Percentiles rank a stretch among this genome's conserved stretches.
Conservation (phyloP, 164 flowering plant genomes). For the Aristolochia fimbriata region DNA sequence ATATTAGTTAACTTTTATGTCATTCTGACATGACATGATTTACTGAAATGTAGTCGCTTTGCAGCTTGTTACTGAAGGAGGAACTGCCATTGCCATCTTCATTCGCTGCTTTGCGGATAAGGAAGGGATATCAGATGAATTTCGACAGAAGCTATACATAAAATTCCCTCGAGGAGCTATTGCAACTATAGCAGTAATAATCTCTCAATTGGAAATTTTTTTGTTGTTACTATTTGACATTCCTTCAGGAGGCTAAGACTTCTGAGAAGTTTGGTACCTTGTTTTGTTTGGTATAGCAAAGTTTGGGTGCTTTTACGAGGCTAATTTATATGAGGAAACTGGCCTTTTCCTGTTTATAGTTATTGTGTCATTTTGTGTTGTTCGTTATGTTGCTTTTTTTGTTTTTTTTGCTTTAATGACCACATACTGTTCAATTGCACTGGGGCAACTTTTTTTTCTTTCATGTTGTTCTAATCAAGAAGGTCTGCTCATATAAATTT, state of each 20-base stretch:
- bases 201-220: neutral
- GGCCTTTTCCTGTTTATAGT: neutral
- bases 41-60: neutral
- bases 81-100: slow-evolving; percentile 74
- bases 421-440: slow-evolving; percentile 73
- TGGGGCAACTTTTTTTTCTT: slow-evolving; percentile 94
- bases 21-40: too few relatives aligned
- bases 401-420: slow-evolving; percentile 51
- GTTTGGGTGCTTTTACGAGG: neutral
- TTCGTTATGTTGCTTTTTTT: slow-evolving; percentile 7
- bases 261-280: too few relatives aligned
- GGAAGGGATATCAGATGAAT: slow-evolving; percentile 58
- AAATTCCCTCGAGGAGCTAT: slow-evolving; percentile 74
- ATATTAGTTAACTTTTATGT: neutral
- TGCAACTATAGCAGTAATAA: slow-evolving; percentile 64
- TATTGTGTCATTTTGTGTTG: neutral
- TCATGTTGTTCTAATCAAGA: slow-evolving; percentile 80
- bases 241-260: too few relatives aligned
- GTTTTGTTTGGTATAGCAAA: too few relatives aligned
- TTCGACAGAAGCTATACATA: slow-evolving; percentile 34
- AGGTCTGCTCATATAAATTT: slow-evolving; percentile 35
- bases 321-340: neutral
- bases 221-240: neutral
- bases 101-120: slow-evolving; percentile 75
- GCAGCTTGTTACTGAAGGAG: slow-evolving; percentile 83